A percentile compares a stretch with the other conserved stretches of the same genome.
Evolutionary conservation across 2,329 filamentous ascomycete species (phyloP).

Genomic region (Cordyceps farinosa): DNA sequence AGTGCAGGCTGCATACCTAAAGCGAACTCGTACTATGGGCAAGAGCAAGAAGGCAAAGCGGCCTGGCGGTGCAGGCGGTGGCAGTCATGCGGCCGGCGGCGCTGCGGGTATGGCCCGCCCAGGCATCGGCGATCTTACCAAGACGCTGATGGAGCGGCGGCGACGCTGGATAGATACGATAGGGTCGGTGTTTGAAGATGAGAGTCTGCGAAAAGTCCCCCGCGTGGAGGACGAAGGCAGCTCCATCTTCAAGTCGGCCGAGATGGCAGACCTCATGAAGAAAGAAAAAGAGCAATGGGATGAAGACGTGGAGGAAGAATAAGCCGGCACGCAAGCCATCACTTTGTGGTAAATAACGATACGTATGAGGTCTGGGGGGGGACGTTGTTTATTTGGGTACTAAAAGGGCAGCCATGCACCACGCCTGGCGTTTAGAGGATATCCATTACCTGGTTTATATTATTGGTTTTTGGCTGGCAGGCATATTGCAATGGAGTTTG

Average conservation of each 20-base stretch:
- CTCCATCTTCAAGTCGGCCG: constrained; percentile 68
- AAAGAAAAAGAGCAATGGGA: constrained; percentile 78
- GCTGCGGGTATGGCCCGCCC: constrained; percentile 59
- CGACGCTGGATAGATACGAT: constrained; percentile 88
- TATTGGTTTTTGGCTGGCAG: neutral
- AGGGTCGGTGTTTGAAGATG: constrained; percentile 83
- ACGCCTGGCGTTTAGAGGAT: constrained; percentile 11
- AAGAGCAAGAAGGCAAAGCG: constrained; percentile 90
- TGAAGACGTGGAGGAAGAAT: constrained; percentile 69
- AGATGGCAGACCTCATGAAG: constrained; percentile 71
- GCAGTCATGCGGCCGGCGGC: constrained; percentile 59
- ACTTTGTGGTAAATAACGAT: neutral
- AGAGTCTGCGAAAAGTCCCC: constrained; percentile 70
- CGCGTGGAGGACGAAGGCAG: constrained; percentile 58
- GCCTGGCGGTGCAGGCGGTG: constrained; percentile 70
- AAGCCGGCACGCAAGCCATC: constrained; percentile 16
- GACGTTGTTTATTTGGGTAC: neutral
- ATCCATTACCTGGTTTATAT: neutral
- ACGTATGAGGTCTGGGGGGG: neutral
- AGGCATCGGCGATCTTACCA: constrained; percentile 85
- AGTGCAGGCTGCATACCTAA: constrained; percentile 91
- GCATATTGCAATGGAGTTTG: constrained; percentile 6
- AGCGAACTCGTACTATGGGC: constrained; percentile 89
- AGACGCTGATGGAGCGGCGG: constrained; percentile 87
- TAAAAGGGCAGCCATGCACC: neutral